Conservation (phyloP, 2,329 filamentous ascomycete species). For the Aspergillus sp. region DNA sequence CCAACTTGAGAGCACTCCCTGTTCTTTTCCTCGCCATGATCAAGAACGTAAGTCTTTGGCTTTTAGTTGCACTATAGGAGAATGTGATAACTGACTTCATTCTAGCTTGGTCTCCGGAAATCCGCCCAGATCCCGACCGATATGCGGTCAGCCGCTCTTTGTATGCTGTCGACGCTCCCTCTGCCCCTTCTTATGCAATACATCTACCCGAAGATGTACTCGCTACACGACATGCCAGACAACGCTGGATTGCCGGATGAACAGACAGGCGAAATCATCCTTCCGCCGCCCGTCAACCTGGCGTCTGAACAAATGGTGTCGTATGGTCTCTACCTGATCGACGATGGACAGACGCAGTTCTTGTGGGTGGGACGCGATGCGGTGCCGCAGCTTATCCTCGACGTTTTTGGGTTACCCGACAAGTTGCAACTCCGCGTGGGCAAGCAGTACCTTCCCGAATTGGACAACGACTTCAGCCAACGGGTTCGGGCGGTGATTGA, state of each 20-base stretch:
- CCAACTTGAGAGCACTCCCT: conserved; percentile 81
- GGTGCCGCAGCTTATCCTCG: conserved; percentile 76
- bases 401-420: conserved; percentile 86
- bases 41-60: conserved; percentile 66
- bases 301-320: conserved; percentile 81
- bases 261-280: conserved; percentile 77
- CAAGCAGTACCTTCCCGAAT: conserved; percentile 76
- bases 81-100: conserved; percentile 6
- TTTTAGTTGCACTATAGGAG: conserved; percentile 5
- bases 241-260: conserved; percentile 78
- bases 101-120: conserved; percentile 69
- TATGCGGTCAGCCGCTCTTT: conserved; percentile 85
- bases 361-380: conserved; percentile 92
- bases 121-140: conserved; percentile 92
- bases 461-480: conserved; percentile 97
- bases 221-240: conserved; percentile 92
- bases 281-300: conserved; percentile 78
- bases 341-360: conserved; percentile 96
- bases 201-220: conserved; percentile 80
- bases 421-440: conserved; percentile 80
- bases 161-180: conserved; percentile 86
- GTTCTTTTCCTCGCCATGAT: conserved; percentile 89
- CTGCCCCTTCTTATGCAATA: conserved; percentile 87
- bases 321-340: conserved; percentile 91
- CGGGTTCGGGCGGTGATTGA: conserved; percentile 80